Evolutionary conservation across 306 rosid species (phyloP), one percentile per base, ranked within the genome.

Genomic region (Fagus crenata): DNA sequence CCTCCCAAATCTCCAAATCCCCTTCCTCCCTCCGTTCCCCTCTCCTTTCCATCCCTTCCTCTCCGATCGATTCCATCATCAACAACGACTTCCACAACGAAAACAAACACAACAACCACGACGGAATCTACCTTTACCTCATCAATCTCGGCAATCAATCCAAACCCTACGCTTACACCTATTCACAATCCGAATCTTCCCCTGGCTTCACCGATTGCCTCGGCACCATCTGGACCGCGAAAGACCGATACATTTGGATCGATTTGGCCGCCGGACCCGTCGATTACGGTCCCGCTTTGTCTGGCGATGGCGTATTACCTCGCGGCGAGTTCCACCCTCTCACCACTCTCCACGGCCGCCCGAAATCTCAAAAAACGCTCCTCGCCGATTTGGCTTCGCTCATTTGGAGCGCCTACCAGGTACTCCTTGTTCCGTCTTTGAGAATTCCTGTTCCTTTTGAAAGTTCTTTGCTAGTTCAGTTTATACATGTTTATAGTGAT

Each of bases 241-340:
- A 55, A 7, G 82, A 89, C 6, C 85, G 98, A 9, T 96, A 87
- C 51, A 70, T 89, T 61, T 96, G 99, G 99, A 83, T 96, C 73
- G 99, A 96, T 64, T 81, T 96, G 73, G 91, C 93, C 6, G 98
- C 99, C 3, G 99, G 98, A 0, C 96, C 97, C 0, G 93, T 96
- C 3, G 97, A 93, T 49, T 96, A 96, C 31, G 99, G 99, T 4
- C 99, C 98, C 1, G 86, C 94, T 0, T 76, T 92, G 6, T 91
- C 98, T 17, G 99, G 99, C 0, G 98, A 96, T 2, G 99, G 97
- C 7, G 87, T 89, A 32, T 75, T 92, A 4, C 99, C 99, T 0
- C 81, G 85, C 4, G 98, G 97, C 5, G 97, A 96, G 86, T 92
- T 92, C 63, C 98, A 95, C 68, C 99, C 99, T 0, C 75, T 95